A percentile compares a stretch with the other conserved stretches of the same genome.
Evolutionary conservation across 306 rosid genomes (phyloP).

Genomic region (Datisca glomerata): DNA sequence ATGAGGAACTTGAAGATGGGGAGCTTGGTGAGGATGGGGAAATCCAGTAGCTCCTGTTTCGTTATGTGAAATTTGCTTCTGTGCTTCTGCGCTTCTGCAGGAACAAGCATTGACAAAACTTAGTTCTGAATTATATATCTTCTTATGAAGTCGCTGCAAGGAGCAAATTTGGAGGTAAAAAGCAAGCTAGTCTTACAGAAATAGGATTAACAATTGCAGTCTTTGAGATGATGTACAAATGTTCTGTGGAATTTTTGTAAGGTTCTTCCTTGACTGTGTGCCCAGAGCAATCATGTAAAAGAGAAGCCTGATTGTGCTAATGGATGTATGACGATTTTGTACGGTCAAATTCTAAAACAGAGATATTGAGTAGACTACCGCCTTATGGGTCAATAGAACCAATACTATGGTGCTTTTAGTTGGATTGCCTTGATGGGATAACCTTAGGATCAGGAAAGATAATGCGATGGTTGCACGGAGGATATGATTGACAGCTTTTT

Average conservation of each 20-base stretch:
- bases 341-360: too few species aligned
- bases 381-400: too few species aligned
- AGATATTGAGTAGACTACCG: too few species aligned
- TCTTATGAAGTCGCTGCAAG: neutral
- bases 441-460: too few species aligned
- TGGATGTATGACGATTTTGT: too few species aligned
- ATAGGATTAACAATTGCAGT: neutral
- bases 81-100: constrained; percentile 4
- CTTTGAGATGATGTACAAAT: neutral
- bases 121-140: too few species aligned
- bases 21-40: constrained; percentile 92
- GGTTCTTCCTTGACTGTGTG: constrained; percentile 1
- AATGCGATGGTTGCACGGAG: too few species aligned
- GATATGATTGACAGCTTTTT: too few species aligned
- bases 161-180: constrained; percentile 3
- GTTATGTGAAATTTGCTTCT: neutral
- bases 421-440: too few species aligned
- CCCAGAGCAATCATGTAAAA: neutral
- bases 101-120: constrained; percentile 4
- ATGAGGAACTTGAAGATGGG: constrained; percentile 92
- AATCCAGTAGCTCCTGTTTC: constrained; percentile 22
- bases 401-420: too few species aligned
- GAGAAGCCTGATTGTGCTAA: neutral
- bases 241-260: too few species aligned
- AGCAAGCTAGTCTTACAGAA: constrained; percentile 2